These are phyloP conservation scores for Lepiota subincarnata DNA, from an alignment of 768 basidiomycete species.

Conservation along the genomic window DNA sequence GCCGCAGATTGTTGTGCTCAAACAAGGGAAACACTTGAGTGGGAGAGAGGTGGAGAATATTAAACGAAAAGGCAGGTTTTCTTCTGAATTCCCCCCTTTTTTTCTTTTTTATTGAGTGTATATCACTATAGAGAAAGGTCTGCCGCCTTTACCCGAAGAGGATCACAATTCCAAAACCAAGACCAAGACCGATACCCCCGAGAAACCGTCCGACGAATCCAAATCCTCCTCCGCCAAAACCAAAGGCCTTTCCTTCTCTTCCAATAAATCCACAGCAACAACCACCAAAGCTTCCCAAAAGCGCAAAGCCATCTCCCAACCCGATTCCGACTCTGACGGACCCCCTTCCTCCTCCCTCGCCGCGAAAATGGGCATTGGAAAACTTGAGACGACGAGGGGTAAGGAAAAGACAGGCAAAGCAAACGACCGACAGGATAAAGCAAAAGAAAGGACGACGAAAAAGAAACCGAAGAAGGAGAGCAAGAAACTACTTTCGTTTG, in stretches of 20 bases:
- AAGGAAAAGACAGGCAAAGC: constrained; percentile 17
- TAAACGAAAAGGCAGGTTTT: constrained; percentile 57
- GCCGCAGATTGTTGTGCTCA: constrained; percentile 87
- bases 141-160: constrained; percentile 47
- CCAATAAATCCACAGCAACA: constrained; percentile 28
- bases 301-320: constrained; percentile 35
- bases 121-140: constrained; percentile 51
- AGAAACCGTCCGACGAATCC: constrained; percentile 12
- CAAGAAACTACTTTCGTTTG: constrained; percentile 53
- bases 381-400: constrained; percentile 17
- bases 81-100: background rate
- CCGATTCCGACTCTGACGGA: constrained; percentile 17
- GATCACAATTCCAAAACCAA: constrained; percentile 19
- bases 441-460: constrained; percentile 36
- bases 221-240: constrained; percentile 16
- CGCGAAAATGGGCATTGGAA: constrained; percentile 13
- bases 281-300: constrained; percentile 29
- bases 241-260: constrained; percentile 42
- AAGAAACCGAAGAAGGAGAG: constrained; percentile 55
- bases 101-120: background rate
- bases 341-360: constrained; percentile 18
- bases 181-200: constrained; percentile 20
- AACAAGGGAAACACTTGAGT: constrained; percentile 82
- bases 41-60: constrained; percentile 76
- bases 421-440: constrained; percentile 28